Percentiles rank a stretch among this genome's conserved stretches.
phyloP scores from a whole-genome alignment of 1,284 basidiomycete genomes.

The Puccinia sorghi region DNA sequence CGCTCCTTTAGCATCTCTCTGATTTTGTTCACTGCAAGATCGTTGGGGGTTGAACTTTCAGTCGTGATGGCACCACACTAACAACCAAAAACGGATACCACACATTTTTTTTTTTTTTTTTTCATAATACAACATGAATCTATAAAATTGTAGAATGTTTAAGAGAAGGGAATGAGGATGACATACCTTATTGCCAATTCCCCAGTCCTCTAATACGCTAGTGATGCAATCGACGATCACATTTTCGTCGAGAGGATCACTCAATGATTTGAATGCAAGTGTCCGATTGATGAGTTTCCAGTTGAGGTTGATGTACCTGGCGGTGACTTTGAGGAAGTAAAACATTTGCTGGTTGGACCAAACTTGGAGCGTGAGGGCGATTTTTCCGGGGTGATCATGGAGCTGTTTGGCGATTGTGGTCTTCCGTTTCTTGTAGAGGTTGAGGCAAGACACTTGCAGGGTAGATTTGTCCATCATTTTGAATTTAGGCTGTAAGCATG shows the following conservation, averaged over 20 bases:
- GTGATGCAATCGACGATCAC: not conserved
- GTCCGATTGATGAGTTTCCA: constrained; percentile 13
- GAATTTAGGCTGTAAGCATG: constrained; percentile 19
- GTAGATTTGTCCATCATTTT: not conserved
- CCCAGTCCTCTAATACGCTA: constrained; percentile 4
- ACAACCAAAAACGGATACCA: not conserved
- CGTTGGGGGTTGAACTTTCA: constrained; percentile 1
- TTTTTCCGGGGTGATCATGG: not conserved
- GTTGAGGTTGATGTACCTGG: not conserved
- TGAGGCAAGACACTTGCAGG: not conserved
- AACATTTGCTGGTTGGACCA: not conserved
- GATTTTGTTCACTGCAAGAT: constrained; percentile 19
- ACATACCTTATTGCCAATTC: not conserved
- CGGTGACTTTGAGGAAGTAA: not conserved
- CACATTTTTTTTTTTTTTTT: too few species aligned
- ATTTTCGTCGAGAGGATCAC: not conserved
- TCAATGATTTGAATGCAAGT: not conserved
- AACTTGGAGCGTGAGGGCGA: not conserved
- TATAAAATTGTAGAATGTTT: not conserved
- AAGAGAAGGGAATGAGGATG: not conserved
- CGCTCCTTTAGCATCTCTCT: constrained; percentile 8
- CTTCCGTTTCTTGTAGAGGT: not conserved
- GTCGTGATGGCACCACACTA: constrained; percentile 24
- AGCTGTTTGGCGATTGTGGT: not conserved
- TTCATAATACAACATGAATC: not conserved